phyloP scores from a whole-genome alignment of 305 asterid genomes.

The Caryopteris hybrid region DNA sequence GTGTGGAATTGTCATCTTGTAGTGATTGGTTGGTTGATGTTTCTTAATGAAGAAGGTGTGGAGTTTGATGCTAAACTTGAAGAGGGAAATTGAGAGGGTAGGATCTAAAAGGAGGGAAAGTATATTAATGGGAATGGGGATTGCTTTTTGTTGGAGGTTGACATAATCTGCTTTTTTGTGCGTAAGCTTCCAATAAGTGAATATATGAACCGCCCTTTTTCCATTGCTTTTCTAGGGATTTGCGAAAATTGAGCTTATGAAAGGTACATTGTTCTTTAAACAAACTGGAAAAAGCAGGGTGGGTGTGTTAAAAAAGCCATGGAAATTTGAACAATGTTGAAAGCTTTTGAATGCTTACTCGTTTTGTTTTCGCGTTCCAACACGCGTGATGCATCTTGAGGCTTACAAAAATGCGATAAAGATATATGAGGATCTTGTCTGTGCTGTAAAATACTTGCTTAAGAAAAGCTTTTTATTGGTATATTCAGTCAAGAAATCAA shows the following conservation, averaged over 20 bases:
- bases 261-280: not conserved
- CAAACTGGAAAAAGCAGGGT: not conserved
- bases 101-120: conserved; percentile 45
- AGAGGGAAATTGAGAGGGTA: conserved; percentile 22
- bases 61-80: conserved; percentile 59
- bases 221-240: conserved; percentile 23
- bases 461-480: too few relatives aligned
- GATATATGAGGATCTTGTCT: not conserved
- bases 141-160: conserved; percentile 38
- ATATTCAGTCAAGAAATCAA: not conserved
- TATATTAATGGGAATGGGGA: conserved; percentile 37
- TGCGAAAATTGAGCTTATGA: not conserved
- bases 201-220: conserved; percentile 4
- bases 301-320: not conserved
- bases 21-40: conserved; percentile 7
- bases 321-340: conserved; percentile 12
- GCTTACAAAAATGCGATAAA: not conserved
- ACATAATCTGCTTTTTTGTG: conserved; percentile 26
- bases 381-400: not conserved
- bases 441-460: not conserved
- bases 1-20: conserved; percentile 17
- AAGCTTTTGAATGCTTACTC: conserved; percentile 1
- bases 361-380: not conserved
- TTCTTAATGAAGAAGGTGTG: conserved; percentile 49
- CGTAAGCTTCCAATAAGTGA: conserved; percentile 31